Percentiles rank a stretch among this genome's conserved stretches.
phyloP scores from a whole-genome alignment of 495 filamentous ascomycete genomes.

The Aspergillus ellipticus region DNA sequence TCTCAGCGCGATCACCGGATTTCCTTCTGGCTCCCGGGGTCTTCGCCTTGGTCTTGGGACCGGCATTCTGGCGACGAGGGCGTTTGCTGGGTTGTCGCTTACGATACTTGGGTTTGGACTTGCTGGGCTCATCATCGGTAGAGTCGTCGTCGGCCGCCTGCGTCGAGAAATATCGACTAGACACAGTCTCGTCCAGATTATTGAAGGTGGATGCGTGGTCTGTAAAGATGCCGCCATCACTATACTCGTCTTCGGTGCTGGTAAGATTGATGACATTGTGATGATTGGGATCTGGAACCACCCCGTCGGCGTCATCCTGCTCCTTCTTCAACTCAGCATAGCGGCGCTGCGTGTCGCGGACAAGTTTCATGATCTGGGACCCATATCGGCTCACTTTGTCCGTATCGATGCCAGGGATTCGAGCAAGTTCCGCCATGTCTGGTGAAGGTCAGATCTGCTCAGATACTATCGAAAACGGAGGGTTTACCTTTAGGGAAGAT shows the following conservation, averaged over 20 bases:
- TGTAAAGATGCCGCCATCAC: slow-evolving; percentile 42
- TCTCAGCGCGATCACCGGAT: slow-evolving; percentile 21
- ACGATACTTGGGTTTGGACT: slow-evolving; percentile 21
- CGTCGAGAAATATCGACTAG: slow-evolving; percentile 47
- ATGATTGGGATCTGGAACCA: slow-evolving; percentile 54
- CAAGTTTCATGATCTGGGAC: slow-evolving; percentile 58
- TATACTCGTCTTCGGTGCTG: slow-evolving; percentile 56
- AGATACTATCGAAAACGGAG: not conserved
- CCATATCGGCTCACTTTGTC: slow-evolving; percentile 72
- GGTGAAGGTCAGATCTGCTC: slow-evolving; percentile 7
- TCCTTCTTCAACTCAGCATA: slow-evolving; percentile 58
- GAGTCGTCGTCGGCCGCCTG: slow-evolving; percentile 23
- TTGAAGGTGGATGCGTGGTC: slow-evolving; percentile 38
- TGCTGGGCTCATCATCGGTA: slow-evolving; percentile 21
- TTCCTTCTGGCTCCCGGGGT: slow-evolving; percentile 24
- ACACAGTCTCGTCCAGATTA: slow-evolving; percentile 31
- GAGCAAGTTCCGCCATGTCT: slow-evolving; percentile 53
- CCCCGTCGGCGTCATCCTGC: slow-evolving; percentile 39
- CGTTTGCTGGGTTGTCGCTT: slow-evolving; percentile 30
- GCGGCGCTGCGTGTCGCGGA: slow-evolving; percentile 50
- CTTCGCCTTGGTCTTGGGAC: slow-evolving; percentile 26
- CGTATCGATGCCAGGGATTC: slow-evolving; percentile 64
- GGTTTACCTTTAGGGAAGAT: slow-evolving; percentile 59
- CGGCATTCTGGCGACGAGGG: slow-evolving; percentile 27
- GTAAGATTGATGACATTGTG: slow-evolving; percentile 65